phyloP scores from a whole-genome alignment of 768 basidiomycete species.

The Collybia sp. region DNA sequence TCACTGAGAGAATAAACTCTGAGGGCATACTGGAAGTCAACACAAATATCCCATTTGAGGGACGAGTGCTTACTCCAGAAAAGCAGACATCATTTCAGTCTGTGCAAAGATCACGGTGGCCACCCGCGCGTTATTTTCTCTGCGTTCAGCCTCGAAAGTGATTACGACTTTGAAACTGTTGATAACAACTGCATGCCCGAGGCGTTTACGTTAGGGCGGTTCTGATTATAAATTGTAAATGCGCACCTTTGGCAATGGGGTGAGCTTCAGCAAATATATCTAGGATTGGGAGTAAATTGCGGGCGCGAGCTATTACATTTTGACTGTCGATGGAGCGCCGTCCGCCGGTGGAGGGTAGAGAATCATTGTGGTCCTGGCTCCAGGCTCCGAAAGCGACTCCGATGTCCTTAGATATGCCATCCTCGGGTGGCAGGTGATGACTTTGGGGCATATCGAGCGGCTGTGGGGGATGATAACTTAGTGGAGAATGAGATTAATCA shows the following conservation, averaged over 20 bases:
- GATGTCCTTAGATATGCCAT: too few relatives aligned
- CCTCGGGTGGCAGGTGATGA: too few relatives aligned
- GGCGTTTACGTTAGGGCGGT: too few relatives aligned
- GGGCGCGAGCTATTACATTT: slow-evolving; percentile 2
- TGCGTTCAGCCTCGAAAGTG: slow-evolving; percentile 10
- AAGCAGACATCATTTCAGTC: slow-evolving; percentile 13
- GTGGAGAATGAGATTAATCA: too few relatives aligned
- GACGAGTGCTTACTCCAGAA: slow-evolving; percentile 9
- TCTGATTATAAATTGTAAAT: slow-evolving; percentile 1
- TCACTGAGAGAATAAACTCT: too few relatives aligned
- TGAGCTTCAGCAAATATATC: slow-evolving; percentile 10
- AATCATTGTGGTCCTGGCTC: too few relatives aligned
- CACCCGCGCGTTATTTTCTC: slow-evolving; percentile 12
- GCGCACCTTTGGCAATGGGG: slow-evolving; percentile 11
- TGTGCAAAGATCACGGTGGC: slow-evolving; percentile 10
- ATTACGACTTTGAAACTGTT: slow-evolving; percentile 11
- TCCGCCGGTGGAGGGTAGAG: too few relatives aligned
- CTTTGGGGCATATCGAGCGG: too few relatives aligned
- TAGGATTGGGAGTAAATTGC: slow-evolving; percentile 10
- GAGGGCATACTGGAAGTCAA: too few relatives aligned
- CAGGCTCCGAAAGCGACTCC: too few relatives aligned
- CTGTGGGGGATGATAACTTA: too few relatives aligned
- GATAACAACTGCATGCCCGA: background rate
- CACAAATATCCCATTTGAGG: slow-evolving; percentile 5
- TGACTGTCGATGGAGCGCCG: too few relatives aligned